Percentiles rank a stretch among this genome's conserved stretches.
These are phyloP conservation scores for Apium graveolens DNA, from an alignment of 129 eudicot genomes.

Conservation along the genomic window DNA sequence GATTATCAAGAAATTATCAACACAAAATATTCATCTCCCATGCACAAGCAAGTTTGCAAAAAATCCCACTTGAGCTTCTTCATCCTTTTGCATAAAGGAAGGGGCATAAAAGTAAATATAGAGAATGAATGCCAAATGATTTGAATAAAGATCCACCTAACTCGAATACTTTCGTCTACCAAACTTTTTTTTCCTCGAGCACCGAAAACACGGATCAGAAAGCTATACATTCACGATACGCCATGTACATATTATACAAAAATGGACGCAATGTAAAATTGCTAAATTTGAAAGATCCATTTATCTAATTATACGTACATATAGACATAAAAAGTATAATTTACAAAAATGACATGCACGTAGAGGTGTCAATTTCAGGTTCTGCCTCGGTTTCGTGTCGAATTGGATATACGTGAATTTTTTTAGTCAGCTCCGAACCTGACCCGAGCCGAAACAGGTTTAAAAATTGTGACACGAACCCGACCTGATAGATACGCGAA, in stretches of 20 bases:
- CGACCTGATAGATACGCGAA: too few species aligned
- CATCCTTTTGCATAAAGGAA: not conserved
- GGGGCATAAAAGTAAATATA: not conserved
- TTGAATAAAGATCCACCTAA: not conserved
- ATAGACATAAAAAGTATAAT: too few species aligned
- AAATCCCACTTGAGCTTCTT: not conserved
- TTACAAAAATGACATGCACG: not conserved
- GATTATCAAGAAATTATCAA: too few species aligned
- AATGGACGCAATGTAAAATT: not conserved
- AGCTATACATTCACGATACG: not conserved
- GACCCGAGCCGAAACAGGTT: too few species aligned
- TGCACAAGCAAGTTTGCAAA: too few species aligned
- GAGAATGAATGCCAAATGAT: not conserved
- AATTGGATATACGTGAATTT: too few species aligned
- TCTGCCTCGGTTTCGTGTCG: too few species aligned
- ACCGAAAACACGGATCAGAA: not conserved
- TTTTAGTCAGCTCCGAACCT: too few species aligned
- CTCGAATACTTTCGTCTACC: not conserved
- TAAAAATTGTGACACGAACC: too few species aligned
- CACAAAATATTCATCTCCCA: too few species aligned
- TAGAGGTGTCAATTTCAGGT: too few species aligned
- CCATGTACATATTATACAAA: not conserved
- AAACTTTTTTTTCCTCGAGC: not conserved
- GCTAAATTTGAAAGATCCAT: not conserved
- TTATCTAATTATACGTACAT: not conserved